Evolutionary conservation across 2,329 filamentous ascomycete genomes (phyloP), one percentile per base, ranked within the genome.

Genomic region (Arthrocladium fulminans): DNA sequence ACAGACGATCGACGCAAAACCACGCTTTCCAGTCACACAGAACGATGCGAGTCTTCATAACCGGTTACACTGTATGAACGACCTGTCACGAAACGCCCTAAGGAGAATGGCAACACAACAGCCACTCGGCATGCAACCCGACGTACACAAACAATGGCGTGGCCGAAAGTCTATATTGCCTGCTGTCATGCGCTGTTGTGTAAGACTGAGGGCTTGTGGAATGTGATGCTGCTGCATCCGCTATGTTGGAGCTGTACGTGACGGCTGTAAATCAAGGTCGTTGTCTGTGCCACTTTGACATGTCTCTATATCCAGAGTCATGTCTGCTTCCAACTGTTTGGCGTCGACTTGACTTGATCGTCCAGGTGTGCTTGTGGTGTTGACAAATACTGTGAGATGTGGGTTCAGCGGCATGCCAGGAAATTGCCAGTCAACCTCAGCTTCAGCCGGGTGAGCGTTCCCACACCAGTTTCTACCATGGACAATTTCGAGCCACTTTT

Each of bases 1-100:
- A 44, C 41, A 44, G n/a, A 27, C 41, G 41, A 27, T 44, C 41
- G 32, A 32, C 24, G 41, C 25, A 8, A 12, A 32, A 32, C 41
- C 41, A 44, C 41, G 41, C 41, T 27, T 44, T 32, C 24, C 13
- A 32, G 41, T 44, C 5, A 22, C 27, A 44, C 25, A n/a, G 32
- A 35, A 35, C 32, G 7, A 35, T 15, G 13, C 32, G 32, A 35
- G n/a, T 8, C 17, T n/a, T 35, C 13, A 9, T 8, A 19, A 17
- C 12, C 9, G 25, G 35, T 38, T 30, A 32, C 41, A 15, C n/a
- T 6, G 37, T 19, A 40, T 15, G 37, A 40, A 40, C 37, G 17
- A 40, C 37, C 7, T 3, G 32, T 17, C 25, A 35, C 13, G 32
- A 9, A 6, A 9, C 10, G 10, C 32, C 13, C 32, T n/a, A 8